Conservation (phyloP, 2,329 filamentous ascomycete genomes). For the Alternaria ethzedia region DNA sequence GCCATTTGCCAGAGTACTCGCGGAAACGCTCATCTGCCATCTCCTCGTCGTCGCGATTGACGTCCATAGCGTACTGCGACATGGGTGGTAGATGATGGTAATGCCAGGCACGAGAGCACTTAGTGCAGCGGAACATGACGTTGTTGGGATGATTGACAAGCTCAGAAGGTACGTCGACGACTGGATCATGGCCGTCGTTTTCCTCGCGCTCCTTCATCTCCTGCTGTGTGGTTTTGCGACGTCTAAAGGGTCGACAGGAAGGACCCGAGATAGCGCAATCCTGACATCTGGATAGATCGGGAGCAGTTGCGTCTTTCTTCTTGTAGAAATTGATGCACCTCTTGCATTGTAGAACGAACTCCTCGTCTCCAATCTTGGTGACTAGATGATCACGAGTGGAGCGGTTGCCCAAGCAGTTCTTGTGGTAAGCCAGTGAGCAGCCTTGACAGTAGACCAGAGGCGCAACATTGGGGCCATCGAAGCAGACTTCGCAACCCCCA, state of each 20-base stretch:
- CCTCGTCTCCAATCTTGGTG: conserved; percentile 77
- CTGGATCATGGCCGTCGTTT: conserved; percentile 79
- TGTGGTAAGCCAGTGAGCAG: conserved; percentile 84
- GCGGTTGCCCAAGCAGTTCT: conserved; percentile 77
- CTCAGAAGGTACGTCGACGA: conserved; percentile 65
- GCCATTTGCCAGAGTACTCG: conserved; percentile 78
- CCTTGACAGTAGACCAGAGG: conserved; percentile 87
- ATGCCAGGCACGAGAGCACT: conserved; percentile 82
- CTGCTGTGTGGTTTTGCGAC: conserved; percentile 74
- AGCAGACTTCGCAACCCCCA: conserved; percentile 75
- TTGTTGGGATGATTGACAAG: conserved; percentile 78
- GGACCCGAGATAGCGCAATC: conserved; percentile 69
- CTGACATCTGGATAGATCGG: conserved; percentile 74
- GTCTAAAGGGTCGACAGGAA: conserved; percentile 77
- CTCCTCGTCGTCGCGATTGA: conserved; percentile 54
- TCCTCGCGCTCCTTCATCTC: conserved; percentile 83
- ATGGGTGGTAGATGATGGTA: conserved; percentile 76
- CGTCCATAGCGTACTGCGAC: conserved; percentile 51
- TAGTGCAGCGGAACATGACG: conserved; percentile 81
- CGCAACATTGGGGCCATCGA: conserved; percentile 65
- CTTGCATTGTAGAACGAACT: conserved; percentile 89
- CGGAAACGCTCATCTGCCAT: conserved; percentile 68
- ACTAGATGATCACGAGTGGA: conserved; percentile 81
- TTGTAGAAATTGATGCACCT: conserved; percentile 75
- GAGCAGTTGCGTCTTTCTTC: conserved; percentile 73